These are phyloP conservation scores for Globisporangium middletonii DNA, from an alignment of 352 stramenopile species.

Conservation along the genomic window DNA sequence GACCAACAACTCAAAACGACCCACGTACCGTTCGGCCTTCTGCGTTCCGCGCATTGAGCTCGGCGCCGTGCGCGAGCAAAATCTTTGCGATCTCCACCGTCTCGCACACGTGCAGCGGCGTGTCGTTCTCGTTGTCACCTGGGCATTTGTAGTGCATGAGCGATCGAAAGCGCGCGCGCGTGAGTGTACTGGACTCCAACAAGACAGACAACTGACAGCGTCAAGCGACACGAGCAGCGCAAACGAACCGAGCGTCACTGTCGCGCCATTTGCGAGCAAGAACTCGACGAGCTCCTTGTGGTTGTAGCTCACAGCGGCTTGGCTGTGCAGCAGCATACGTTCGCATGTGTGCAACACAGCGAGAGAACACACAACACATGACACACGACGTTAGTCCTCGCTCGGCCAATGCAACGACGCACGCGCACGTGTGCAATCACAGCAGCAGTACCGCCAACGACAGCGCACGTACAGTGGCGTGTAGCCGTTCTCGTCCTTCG, in stretches of 20 bases:
- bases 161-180: background rate
- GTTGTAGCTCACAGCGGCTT: slow-evolving; percentile 66
- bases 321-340: slow-evolving; percentile 21
- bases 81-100: slow-evolving; percentile 51
- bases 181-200: background rate
- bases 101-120: slow-evolving; percentile 57
- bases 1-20: background rate
- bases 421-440: background rate
- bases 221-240: background rate
- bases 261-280: slow-evolving; percentile 37
- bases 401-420: background rate
- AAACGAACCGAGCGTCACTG: slow-evolving; percentile 30
- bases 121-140: slow-evolving; percentile 65
- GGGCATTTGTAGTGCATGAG: background rate
- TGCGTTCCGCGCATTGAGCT: slow-evolving; percentile 59
- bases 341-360: background rate
- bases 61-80: slow-evolving; percentile 43
- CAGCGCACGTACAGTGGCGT: slow-evolving; percentile 42
- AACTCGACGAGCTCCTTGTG: slow-evolving; percentile 52
- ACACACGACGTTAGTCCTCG: background rate
- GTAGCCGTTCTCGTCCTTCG: slow-evolving; percentile 64
- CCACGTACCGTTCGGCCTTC: slow-evolving; percentile 37
- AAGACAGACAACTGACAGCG: background rate
- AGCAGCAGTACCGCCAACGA: background rate
- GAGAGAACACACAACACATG: too few relatives aligned